phyloP scores from a whole-genome alignment of 441 rosid species.

The Adansonia grandidieri region DNA sequence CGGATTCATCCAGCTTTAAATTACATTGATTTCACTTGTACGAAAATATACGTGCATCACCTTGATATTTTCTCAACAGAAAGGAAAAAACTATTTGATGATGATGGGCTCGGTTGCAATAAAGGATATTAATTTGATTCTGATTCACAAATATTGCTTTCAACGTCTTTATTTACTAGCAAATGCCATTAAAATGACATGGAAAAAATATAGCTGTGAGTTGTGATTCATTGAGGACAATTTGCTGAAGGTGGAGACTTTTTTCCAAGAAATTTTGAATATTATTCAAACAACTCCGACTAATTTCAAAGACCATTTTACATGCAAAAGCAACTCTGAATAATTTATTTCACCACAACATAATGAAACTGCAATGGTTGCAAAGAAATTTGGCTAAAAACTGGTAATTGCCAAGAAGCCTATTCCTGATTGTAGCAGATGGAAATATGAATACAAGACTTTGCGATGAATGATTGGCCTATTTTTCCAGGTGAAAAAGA shows the following conservation, averaged over 20 bases:
- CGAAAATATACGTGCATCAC: neutral
- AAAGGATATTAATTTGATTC: neutral
- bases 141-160: neutral
- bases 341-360: too few relatives aligned
- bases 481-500: neutral
- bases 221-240: neutral
- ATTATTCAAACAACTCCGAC: neutral
- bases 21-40: neutral
- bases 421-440: neutral
- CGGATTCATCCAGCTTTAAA: neutral
- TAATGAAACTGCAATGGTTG: too few relatives aligned
- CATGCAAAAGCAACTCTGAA: neutral
- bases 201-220: neutral
- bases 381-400: too few relatives aligned
- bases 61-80: neutral
- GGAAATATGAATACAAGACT: neutral
- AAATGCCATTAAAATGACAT: neutral
- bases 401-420: neutral
- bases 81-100: neutral
- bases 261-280: neutral
- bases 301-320: neutral
- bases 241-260: neutral
- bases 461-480: neutral
- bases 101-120: neutral
- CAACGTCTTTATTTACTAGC: neutral